Percentiles rank a stretch among this genome's conserved stretches.
phyloP scores from a whole-genome alignment of 257 asterid genomes.

The Solanum tarapatanum region DNA sequence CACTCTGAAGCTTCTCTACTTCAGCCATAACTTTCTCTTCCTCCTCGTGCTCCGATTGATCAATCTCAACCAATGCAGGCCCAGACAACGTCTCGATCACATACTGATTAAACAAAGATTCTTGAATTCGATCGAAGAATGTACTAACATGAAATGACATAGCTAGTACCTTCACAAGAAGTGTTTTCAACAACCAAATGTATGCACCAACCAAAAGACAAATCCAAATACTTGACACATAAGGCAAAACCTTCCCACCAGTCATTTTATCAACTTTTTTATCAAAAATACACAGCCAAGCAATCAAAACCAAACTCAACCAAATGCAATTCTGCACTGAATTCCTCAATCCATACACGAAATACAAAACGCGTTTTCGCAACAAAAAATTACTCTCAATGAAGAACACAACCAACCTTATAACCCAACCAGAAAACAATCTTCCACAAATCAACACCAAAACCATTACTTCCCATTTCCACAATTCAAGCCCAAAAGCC shows the following conservation, averaged over 20 bases:
- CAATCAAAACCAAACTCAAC: constrained; percentile 64
- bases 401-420: constrained; percentile 48
- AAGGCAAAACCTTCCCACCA: constrained; percentile 24
- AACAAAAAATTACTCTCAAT: constrained; percentile 56
- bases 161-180: constrained; percentile 78
- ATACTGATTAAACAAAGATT: constrained; percentile 66
- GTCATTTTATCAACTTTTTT: constrained; percentile 41
- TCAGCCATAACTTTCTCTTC: constrained; percentile 63
- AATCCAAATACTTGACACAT: constrained; percentile 63
- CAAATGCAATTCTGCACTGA: constrained; percentile 84
- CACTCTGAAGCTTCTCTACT: constrained; percentile 62
- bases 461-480: constrained; percentile 85
- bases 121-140: constrained; percentile 76
- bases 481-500: constrained; percentile 31
- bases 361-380: constrained; percentile 66
- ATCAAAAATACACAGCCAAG: constrained; percentile 70
- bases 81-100: constrained; percentile 63
- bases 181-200: constrained; percentile 70
- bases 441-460: constrained; percentile 73
- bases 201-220: constrained; percentile 70
- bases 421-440: constrained; percentile 70
- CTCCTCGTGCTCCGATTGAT: constrained; percentile 43
- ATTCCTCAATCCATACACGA: constrained; percentile 72
- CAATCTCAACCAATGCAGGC: constrained; percentile 54
- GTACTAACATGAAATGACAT: constrained; percentile 77